Evolutionary conservation across 495 filamentous ascomycete species (phyloP), one percentile per base, ranked within the genome.

Genomic region (Penicillium arizonense): DNA sequence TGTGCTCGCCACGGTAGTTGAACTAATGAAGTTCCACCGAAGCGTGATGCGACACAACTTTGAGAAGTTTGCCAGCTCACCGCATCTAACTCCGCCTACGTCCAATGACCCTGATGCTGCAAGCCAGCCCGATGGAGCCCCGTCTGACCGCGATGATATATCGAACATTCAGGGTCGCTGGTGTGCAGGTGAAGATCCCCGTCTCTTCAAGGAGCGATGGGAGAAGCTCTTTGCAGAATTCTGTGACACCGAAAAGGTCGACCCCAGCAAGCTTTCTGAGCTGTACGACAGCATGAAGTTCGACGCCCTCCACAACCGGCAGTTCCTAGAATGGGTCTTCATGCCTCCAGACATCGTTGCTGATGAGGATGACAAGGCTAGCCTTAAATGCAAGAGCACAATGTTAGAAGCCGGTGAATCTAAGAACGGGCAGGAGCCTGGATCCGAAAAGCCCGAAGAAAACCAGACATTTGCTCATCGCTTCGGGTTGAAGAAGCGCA

Each of bases 231-330:
- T 98, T 68, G 83, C 82, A 32, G 94, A 98, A 72, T 98, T 97
- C 59, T 92, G 89, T 55, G 94, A 98, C 65, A 87, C 87, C 4
- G 94, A 98, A 56, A 98, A 97, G 73, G 89, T 97, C 9, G 94
- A 98, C 65, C 94, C 94, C 1, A 96, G 91, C 75, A 97, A 97
- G 74, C 91, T 98, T 33, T 96, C 90, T 7, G 94, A 98, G 72
- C 76, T 98, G 2, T 97, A 97, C 64, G 94, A 98, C 69, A 97
- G 91, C 26, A 97, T 97, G 92, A 98, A 98, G 66, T 98, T 97
- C 59, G 94, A 98, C 62, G 94, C 95, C 2, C 79, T 98, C 21
- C 94, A 98, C 67, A 98, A 98, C 66, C 84, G 95, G 4, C 89
- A 89, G 52, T 97, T 97, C 53, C 74, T 98, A n/a, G 95, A 98